Evolutionary conservation across 306 rosid species (phyloP).

Genomic region (Vigna radiata): DNA sequence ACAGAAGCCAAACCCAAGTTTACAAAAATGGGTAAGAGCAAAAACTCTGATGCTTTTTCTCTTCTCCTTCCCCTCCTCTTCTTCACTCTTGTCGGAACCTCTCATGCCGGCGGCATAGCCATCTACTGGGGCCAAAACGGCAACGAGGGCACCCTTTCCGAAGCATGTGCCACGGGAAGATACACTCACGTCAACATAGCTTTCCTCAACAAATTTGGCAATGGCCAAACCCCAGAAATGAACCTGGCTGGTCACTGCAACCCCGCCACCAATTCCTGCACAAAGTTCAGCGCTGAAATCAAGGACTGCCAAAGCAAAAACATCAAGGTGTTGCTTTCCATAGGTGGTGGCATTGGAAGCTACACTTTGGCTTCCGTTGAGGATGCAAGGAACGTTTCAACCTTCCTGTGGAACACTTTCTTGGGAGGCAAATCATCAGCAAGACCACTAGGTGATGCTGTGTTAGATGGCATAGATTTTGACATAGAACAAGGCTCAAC

Average conservation of each 20-base stretch:
- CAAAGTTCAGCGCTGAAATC: constrained; percentile 48
- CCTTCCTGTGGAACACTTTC: constrained; percentile 69
- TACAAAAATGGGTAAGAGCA: constrained; percentile 14
- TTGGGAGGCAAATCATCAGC: constrained; percentile 68
- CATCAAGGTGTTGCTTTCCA: constrained; percentile 68
- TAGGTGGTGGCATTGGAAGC: constrained; percentile 70
- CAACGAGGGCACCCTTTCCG: constrained; percentile 64
- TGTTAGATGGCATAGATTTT: constrained; percentile 78
- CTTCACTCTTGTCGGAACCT: constrained; percentile 28
- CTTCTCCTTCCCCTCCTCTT: constrained; percentile 33
- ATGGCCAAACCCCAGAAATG: constrained; percentile 59
- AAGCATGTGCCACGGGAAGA: constrained; percentile 68
- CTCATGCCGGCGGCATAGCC: constrained; percentile 59
- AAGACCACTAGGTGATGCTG: constrained; percentile 70
- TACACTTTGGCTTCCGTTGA: constrained; percentile 60
- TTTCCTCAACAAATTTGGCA: constrained; percentile 54
- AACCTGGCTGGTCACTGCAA: constrained; percentile 79
- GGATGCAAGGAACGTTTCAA: constrained; percentile 60
- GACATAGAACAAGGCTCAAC: constrained; percentile 74
- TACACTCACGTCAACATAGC: constrained; percentile 63
- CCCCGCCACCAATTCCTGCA: constrained; percentile 57
- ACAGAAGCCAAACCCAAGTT: background rate
- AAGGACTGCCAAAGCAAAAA: constrained; percentile 63
- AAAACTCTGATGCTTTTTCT: constrained; percentile 1
- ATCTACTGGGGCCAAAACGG: constrained; percentile 82